Conservation (phyloP, 306 rosid species). For the Lotus japonicus region DNA sequence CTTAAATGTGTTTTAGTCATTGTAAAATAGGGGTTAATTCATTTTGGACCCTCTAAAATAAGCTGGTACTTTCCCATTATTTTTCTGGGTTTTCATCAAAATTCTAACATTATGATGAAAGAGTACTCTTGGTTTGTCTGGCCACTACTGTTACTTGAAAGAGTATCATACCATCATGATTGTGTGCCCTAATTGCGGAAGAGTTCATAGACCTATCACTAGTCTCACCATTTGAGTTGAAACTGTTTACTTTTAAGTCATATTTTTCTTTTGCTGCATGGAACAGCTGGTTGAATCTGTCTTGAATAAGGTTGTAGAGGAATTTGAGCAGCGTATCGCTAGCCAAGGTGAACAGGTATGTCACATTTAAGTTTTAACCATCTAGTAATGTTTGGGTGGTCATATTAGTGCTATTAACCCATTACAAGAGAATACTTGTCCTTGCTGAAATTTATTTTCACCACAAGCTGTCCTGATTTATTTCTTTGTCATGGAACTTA, state of each 20-base stretch:
- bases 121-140: too few relatives aligned
- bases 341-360: conserved; percentile 64
- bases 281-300: conserved; percentile 88
- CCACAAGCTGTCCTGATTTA: conserved; percentile 4
- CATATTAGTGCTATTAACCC: background rate
- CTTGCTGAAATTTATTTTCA: conserved; percentile 1
- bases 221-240: conserved; percentile 10
- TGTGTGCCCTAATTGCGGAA: background rate
- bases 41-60: too few relatives aligned
- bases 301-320: conserved; percentile 75
- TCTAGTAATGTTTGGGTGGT: background rate
- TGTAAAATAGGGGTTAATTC: too few relatives aligned
- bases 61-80: conserved; percentile 47
- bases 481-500: background rate
- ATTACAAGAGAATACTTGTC: background rate
- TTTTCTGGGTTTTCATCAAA: background rate
- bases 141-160: background rate
- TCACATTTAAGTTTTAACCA: too few relatives aligned
- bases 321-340: conserved; percentile 70
- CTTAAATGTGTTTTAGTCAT: too few relatives aligned
- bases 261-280: conserved; percentile 31
- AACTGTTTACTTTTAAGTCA: too few relatives aligned
- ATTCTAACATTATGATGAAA: background rate
- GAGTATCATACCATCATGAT: too few relatives aligned
- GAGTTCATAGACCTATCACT: background rate